Conservation (phyloP, 2,329 filamentous ascomycete genomes). For the Fusarium floridanum region DNA sequence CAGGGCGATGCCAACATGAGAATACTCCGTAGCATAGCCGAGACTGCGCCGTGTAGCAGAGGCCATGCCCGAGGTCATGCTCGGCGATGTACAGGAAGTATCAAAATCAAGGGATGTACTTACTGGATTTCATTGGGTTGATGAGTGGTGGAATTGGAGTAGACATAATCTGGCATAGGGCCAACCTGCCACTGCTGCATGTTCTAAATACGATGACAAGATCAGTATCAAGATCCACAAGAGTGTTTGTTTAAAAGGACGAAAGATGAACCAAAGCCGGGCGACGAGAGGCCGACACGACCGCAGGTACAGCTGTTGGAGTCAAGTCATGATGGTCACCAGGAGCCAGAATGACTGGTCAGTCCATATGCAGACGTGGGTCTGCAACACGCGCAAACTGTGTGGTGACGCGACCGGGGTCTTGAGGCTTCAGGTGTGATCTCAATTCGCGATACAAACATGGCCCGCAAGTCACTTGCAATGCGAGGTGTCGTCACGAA, state of each 20-base stretch:
- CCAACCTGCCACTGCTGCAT: conserved; percentile 74
- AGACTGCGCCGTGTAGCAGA: conserved; percentile 33
- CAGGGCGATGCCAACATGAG: conserved; percentile 17
- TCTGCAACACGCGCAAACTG: conserved; percentile 42
- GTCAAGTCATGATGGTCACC: conserved; percentile 29
- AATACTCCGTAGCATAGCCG: conserved; percentile 37
- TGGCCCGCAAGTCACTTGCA: neutral
- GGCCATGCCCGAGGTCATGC: conserved; percentile 26
- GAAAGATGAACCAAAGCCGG: conserved; percentile 26
- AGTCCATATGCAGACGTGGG: conserved; percentile 40
- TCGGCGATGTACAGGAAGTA: conserved; percentile 49
- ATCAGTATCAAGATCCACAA: conserved; percentile 34
- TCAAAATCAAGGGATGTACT: conserved; percentile 63
- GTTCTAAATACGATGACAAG: conserved; percentile 55
- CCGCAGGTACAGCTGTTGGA: conserved; percentile 22
- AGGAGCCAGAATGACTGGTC: conserved; percentile 28
- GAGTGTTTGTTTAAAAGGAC: conserved; percentile 7
- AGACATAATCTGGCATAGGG: conserved; percentile 71
- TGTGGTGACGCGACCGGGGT: conserved; percentile 46
- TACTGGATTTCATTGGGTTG: conserved; percentile 70
- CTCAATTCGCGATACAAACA: conserved; percentile 19
- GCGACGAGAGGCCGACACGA: conserved; percentile 24
- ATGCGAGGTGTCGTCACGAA: neutral
- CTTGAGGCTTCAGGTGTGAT: conserved; percentile 28
- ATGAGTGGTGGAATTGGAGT: conserved; percentile 66